A percentile compares a stretch with the other conserved stretches of the same genome.
Evolutionary conservation across 2,329 filamentous ascomycete species (phyloP).

Genomic region (Aureobasidium vineae): DNA sequence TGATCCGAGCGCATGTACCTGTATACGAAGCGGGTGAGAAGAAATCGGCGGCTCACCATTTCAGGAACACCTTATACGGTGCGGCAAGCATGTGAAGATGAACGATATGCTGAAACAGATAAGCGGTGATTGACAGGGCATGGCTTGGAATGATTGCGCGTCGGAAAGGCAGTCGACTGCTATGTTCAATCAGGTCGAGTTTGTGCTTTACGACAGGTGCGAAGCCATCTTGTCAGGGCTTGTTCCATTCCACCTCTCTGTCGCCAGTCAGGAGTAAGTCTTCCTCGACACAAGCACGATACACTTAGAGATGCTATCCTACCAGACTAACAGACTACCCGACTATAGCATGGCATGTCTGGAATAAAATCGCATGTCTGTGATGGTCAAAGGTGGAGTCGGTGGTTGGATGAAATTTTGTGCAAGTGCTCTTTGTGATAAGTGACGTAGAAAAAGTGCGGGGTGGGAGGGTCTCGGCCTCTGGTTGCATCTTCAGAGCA

Average conservation of each 20-base stretch:
- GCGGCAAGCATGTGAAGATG: constrained; percentile 9
- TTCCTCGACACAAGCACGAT: background rate
- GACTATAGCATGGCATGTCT: too few relatives aligned
- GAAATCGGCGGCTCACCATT: too few relatives aligned
- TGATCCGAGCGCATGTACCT: constrained; percentile 1
- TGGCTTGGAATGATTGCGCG: background rate
- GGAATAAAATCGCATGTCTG: too few relatives aligned
- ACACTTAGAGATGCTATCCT: too few relatives aligned
- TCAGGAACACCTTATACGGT: too few relatives aligned
- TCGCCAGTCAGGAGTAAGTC: background rate
- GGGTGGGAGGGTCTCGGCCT: constrained; percentile 10
- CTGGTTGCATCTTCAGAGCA: background rate
- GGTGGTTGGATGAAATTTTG: background rate
- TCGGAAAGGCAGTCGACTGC: background rate
- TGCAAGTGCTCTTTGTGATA: constrained; percentile 1
- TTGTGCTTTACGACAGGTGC: background rate
- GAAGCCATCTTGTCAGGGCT: background rate
- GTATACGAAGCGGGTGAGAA: background rate
- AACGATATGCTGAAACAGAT: constrained; percentile 4
- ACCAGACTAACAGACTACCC: too few relatives aligned
- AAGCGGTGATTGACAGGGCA: constrained; percentile 5
- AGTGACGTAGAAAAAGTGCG: constrained; percentile 19
- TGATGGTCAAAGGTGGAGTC: background rate
- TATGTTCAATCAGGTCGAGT: background rate
- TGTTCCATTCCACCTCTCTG: too few relatives aligned